phyloP scores from a whole-genome alignment of 495 filamentous ascomycete genomes.

The Lophiostoma macrostomum region DNA sequence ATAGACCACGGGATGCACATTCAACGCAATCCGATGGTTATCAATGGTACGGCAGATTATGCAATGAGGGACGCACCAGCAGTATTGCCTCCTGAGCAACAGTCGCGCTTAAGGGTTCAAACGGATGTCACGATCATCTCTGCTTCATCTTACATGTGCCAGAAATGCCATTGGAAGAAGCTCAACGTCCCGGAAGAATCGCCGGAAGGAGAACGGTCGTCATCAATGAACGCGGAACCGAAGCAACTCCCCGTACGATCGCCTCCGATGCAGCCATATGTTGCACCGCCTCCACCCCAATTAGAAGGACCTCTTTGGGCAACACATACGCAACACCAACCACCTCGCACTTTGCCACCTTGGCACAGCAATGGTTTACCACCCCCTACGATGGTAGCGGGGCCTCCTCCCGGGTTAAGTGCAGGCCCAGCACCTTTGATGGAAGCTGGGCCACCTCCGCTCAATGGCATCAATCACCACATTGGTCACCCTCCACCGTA shows the following conservation, averaged over 20 bases:
- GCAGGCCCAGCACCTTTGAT: conserved; percentile 5
- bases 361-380: conserved; percentile 20
- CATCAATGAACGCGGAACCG: conserved; percentile 14
- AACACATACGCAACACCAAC: conserved; percentile 4
- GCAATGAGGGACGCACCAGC: conserved; percentile 15
- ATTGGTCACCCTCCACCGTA: conserved; percentile 27
- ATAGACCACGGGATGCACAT: conserved; percentile 4
- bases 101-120: conserved; percentile 1
- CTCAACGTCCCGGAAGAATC: conserved; percentile 27
- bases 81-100: background rate
- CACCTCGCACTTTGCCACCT: conserved; percentile 20
- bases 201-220: conserved; percentile 15
- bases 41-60: conserved; percentile 23
- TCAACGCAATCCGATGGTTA: background rate
- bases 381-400: background rate
- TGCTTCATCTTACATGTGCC: conserved; percentile 32
- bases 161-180: conserved; percentile 41
- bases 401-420: too few relatives aligned
- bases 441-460: conserved; percentile 11
- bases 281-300: conserved; percentile 10
- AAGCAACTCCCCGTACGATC: conserved; percentile 29
- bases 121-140: conserved; percentile 16
- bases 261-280: conserved; percentile 20
- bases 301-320: conserved; percentile 11
- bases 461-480: conserved; percentile 27